Evolutionary conservation across 2,329 filamentous ascomycete species (phyloP), one percentile per base, ranked within the genome.

Genomic region (Septoria linicola): DNA sequence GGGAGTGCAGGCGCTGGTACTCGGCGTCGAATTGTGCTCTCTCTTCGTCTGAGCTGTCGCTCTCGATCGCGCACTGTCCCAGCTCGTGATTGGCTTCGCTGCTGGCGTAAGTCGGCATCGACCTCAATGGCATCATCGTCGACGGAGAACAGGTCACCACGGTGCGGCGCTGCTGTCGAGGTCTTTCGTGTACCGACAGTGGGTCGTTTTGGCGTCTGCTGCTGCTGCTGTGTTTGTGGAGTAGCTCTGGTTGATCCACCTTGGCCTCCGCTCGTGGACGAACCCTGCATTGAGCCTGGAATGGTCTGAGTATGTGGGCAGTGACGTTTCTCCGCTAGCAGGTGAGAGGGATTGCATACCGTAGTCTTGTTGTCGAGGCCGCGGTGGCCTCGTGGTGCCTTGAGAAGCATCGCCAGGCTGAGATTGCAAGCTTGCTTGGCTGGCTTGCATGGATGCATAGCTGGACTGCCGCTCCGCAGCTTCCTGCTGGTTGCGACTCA

Each of bases 61-160:
- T 56, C 56, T 35, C 63, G 53, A 17, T 56, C 56, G 34, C 58
- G 57, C 31, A 59, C 51, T 14, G 41, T 30, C 5, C 57, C 54
- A 4, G 55, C 42, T 34, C 54, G 54, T n/a, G 60, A 55, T 20
- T 64, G 55, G 17, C 58, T 57, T 27, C 63, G 53, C 58, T 70
- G 59, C 59, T 74, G 70, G 51, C 80, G 74, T 59, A 79, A 72
- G 63, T 90, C 87, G 55, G 82, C 81, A 65, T 88, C 84, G 16
- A 96, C 83, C 70, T 96, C 92, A 58, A 83, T 79, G 19, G 84
- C 76, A 65, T 89, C 90, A 68, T 97, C 92, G 66, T 97, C 91
- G 41, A 89, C 89, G 0, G 91, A 96, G 72, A 95, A 97, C 54
- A 92, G 79, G 56, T 88, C 87, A 23, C 91, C 88, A 47, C 89